phyloP scores from a whole-genome alignment of 164 flowering plant species.

The Amborella trichopoda region DNA sequence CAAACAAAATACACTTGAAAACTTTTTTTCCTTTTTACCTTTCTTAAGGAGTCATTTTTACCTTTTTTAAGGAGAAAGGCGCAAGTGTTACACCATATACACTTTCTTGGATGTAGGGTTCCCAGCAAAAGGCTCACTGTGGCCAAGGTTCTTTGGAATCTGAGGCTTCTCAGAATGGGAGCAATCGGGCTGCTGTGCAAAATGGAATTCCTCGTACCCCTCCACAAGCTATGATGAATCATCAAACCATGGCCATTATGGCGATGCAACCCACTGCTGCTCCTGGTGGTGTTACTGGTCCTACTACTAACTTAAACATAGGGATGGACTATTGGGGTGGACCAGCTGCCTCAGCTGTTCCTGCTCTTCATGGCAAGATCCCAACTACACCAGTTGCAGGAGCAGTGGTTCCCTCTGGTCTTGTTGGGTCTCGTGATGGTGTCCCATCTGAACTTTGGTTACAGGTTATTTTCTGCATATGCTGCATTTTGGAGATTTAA shows the following conservation, averaged over 20 bases:
- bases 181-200: constrained; percentile 19
- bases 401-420: constrained; percentile 29
- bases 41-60: not conserved
- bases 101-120: constrained; percentile 44
- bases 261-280: constrained; percentile 21
- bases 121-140: constrained; percentile 46
- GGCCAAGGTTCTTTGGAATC: constrained; percentile 50
- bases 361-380: constrained; percentile 60
- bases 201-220: constrained; percentile 30
- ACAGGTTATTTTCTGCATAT: constrained; percentile 32
- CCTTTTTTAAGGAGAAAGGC: not conserved
- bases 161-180: constrained; percentile 67
- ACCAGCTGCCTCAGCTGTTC: constrained; percentile 37
- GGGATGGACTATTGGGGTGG: constrained; percentile 98
- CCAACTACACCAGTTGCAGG: constrained; percentile 50
- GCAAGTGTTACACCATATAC: too few relatives aligned
- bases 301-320: constrained; percentile 82
- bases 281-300: constrained; percentile 60
- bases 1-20: too few relatives aligned
- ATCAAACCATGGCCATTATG: constrained; percentile 44
- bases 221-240: constrained; percentile 34
- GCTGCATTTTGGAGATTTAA: not conserved
- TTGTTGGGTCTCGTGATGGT: constrained; percentile 56
- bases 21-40: too few relatives aligned
- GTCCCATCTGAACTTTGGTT: constrained; percentile 69